Evolutionary conservation across 179 eudicot species (phyloP).

Genomic region (Corrigiola litoralis): DNA sequence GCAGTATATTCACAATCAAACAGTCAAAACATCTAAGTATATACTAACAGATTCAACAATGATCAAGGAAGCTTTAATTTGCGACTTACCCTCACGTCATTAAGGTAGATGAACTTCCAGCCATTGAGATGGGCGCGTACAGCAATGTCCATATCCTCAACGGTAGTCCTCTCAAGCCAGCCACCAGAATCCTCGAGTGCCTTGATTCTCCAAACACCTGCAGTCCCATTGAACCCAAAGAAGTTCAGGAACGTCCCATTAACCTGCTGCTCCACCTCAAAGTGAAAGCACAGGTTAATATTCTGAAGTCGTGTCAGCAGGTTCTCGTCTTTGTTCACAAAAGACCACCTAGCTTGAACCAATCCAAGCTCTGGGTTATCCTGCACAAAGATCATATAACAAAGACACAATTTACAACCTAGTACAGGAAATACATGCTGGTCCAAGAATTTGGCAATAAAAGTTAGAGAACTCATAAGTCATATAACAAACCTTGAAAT

Average conservation of each 20-base stretch:
- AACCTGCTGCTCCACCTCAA: constrained; percentile 78
- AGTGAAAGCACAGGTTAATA: constrained; percentile 64
- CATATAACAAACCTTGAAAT: constrained; percentile 45
- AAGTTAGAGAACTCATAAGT: background rate
- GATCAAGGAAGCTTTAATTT: no score
- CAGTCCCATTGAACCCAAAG: constrained; percentile 76
- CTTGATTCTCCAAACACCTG: constrained; percentile 77
- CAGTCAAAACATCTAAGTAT: no score
- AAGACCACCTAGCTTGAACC: constrained; percentile 83
- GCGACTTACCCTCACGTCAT: constrained; percentile 78
- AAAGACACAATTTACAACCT: background rate
- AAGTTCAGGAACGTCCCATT: constrained; percentile 64
- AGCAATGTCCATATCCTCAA: constrained; percentile 75
- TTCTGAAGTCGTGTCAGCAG: constrained; percentile 61
- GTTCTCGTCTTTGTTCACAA: constrained; percentile 71
- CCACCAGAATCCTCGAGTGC: constrained; percentile 80
- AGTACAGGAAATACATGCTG: background rate
- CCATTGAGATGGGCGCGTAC: constrained; percentile 97
- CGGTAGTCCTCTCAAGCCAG: constrained; percentile 73
- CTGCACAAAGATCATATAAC: constrained; percentile 34
- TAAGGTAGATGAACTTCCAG: constrained; percentile 87
- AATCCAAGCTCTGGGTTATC: constrained; percentile 76
- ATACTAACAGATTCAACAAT: no score
- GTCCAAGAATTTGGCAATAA: background rate
- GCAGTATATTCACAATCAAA: background rate